Base-by-base conservation (phyloP, 169 alveolate genomes). In the Plasmodium reichenowi region DNA sequence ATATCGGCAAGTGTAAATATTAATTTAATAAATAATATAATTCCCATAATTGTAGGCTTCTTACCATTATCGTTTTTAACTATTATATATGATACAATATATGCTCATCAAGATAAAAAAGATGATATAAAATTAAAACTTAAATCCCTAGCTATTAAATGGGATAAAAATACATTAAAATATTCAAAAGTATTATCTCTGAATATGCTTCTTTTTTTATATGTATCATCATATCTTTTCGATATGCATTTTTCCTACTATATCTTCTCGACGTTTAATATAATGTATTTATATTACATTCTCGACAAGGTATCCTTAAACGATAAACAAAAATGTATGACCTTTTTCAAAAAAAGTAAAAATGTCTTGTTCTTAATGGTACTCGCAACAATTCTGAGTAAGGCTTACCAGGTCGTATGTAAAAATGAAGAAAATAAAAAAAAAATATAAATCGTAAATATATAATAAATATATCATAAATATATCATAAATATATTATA, bases 41-140 rank as follows among this genome's bases (percentile, higher is more conserved):
- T 96, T 12, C 92, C 96, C 2, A 96, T 94, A 47, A 17, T 89
- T 17, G 97, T 96, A 10, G 60, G 91, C 2, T 93, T 93, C 88
- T 72, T 93, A 24, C 88, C 93, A 0, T 89, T 78, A 50, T 91
- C 95, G 54, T 91, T 74, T n/a, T 97, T 99, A 98, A 97, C 99
- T 2, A 58, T 98, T 3, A 94, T 97, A 32, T 98, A 97, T 63
- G 99, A 97, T 88, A 96, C 99, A 2, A 95, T 98, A 38, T 98
- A 98, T 93, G 99, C 99, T 1, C 98, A 96, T 91, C 98, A 96
- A 87, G 99, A 97, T 92, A 96, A 94, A 73, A 32, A 90, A 32
- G 95, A 91, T 67, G 99, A 98, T 88, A 88, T 88, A 48, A 74
- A 72, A 71, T 88, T 98, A 15, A 98, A 98, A 2, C 73, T 98